These are phyloP conservation scores for Amanita muscaria DNA, from an alignment of 768 basidiomycete genomes.

Conservation along the genomic window DNA sequence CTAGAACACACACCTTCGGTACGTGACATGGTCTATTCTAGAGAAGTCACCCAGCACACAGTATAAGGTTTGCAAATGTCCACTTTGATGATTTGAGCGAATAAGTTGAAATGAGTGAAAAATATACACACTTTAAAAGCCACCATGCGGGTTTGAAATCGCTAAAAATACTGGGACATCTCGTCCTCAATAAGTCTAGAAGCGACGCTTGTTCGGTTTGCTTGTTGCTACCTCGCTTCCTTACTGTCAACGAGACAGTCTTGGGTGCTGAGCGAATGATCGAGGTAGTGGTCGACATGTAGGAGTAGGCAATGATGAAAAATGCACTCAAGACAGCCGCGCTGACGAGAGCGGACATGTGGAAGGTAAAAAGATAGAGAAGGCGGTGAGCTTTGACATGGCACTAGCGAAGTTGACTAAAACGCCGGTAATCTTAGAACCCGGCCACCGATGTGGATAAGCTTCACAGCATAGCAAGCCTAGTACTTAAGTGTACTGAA, in stretches of 20 bases:
- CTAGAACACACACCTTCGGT: conserved; percentile 36
- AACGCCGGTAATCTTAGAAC: too few relatives aligned
- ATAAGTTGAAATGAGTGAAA: neutral
- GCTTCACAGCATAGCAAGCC: too few relatives aligned
- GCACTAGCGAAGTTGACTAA: too few relatives aligned
- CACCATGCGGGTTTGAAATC: conserved; percentile 40
- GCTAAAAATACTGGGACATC: conserved; percentile 33
- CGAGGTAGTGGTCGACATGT: conserved; percentile 16
- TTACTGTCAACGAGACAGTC: conserved; percentile 28
- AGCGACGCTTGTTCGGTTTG: conserved; percentile 31
- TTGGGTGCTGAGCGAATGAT: conserved; percentile 32
- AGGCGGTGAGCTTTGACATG: too few relatives aligned
- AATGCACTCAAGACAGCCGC: conserved; percentile 27
- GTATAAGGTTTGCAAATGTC: conserved; percentile 57
- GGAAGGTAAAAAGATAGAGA: neutral
- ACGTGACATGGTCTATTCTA: conserved; percentile 43
- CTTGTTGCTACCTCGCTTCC: conserved; percentile 21
- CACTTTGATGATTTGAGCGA: conserved; percentile 26
- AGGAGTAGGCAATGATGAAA: conserved; percentile 19
- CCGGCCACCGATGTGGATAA: too few relatives aligned
- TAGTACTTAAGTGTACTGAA: too few relatives aligned
- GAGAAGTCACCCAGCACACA: conserved; percentile 55
- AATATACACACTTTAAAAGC: conserved; percentile 33
- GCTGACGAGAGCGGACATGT: conserved; percentile 21
- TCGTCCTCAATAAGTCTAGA: conserved; percentile 29